phyloP scores from a whole-genome alignment of 2,329 filamentous ascomycete species.

The Ceratocystiopsis sp. region DNA sequence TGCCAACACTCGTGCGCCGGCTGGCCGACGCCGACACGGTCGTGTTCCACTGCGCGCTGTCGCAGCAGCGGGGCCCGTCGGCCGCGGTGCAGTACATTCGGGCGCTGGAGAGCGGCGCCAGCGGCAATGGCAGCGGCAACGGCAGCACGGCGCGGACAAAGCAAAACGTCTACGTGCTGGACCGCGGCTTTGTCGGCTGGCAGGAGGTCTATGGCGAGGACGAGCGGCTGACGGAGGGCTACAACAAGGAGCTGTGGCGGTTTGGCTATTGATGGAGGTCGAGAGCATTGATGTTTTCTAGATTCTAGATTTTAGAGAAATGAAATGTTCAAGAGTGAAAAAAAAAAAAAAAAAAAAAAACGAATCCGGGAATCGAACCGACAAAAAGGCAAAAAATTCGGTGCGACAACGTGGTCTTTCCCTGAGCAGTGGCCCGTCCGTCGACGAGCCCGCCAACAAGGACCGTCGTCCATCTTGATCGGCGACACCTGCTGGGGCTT shows the following conservation, averaged over 20 bases:
- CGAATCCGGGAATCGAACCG: too few species aligned
- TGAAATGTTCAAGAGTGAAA: too few species aligned
- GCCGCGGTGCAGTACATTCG: conserved; percentile 68
- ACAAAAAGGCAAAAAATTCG: too few species aligned
- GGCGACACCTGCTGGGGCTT: too few species aligned
- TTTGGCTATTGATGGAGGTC: not conserved
- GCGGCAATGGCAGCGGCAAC: too few species aligned
- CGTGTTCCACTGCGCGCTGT: conserved; percentile 86
- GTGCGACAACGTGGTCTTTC: too few species aligned
- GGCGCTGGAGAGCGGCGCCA: conserved; percentile 27
- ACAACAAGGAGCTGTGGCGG: conserved; percentile 68
- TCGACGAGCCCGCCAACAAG: too few species aligned
- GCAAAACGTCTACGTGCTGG: conserved; percentile 68
- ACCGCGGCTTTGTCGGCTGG: conserved; percentile 77
- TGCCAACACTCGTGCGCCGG: conserved; percentile 67
- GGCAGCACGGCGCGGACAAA: conserved; percentile 11
- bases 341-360: too few species aligned
- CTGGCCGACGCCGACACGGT: conserved; percentile 66
- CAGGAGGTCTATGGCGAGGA: conserved; percentile 71
- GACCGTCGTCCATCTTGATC: too few species aligned
- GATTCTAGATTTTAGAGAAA: too few species aligned
- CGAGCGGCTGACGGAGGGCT: conserved; percentile 65
- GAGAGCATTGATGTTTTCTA: too few species aligned
- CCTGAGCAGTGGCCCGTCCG: too few species aligned
- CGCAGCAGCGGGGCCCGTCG: conserved; percentile 74